Evolutionary conservation across 2,329 filamentous ascomycete species (phyloP).

Genomic region (Fusarium xyrophilum): DNA sequence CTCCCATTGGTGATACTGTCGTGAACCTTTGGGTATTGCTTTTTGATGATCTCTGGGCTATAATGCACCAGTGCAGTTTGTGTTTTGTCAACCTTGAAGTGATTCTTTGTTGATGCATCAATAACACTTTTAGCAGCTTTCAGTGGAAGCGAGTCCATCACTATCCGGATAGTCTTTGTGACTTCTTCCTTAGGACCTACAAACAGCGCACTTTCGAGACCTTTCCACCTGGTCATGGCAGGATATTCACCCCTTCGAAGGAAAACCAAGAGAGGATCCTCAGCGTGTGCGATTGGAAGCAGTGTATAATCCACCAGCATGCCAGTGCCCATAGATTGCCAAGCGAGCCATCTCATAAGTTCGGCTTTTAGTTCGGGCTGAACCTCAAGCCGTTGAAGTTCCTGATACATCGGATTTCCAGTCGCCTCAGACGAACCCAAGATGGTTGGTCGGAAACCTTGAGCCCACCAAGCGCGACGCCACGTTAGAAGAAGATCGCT

Average conservation of each 20-base stretch:
- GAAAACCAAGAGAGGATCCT: slow-evolving; percentile 74
- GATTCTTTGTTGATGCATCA: slow-evolving; percentile 63
- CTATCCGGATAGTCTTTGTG: slow-evolving; percentile 65
- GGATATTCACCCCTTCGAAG: slow-evolving; percentile 80
- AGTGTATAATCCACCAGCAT: slow-evolving; percentile 80
- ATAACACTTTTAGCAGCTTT: slow-evolving; percentile 68
- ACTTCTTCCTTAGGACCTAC: slow-evolving; percentile 72
- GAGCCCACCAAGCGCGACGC: slow-evolving; percentile 94
- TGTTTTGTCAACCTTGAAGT: slow-evolving; percentile 70
- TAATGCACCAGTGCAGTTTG: slow-evolving; percentile 81
- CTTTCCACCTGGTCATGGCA: slow-evolving; percentile 75
- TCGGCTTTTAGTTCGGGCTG: slow-evolving; percentile 70
- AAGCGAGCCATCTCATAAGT: slow-evolving; percentile 86
- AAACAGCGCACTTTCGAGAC: slow-evolving; percentile 74
- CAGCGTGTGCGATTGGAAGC: slow-evolving; percentile 80
- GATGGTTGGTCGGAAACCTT: slow-evolving; percentile 87
- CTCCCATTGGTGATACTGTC: slow-evolving; percentile 65
- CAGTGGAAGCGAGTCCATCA: slow-evolving; percentile 60
- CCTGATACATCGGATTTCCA: slow-evolving; percentile 79
- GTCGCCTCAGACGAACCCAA: slow-evolving; percentile 80
- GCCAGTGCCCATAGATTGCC: slow-evolving; percentile 88
- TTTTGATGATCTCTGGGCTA: slow-evolving; percentile 65
- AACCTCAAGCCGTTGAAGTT: slow-evolving; percentile 69
- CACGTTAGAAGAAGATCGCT: slow-evolving; percentile 82
- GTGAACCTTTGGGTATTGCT: slow-evolving; percentile 71